These are phyloP conservation scores for Inonotus obliquus DNA, from an alignment of 1,284 basidiomycete species.

Conservation along the genomic window DNA sequence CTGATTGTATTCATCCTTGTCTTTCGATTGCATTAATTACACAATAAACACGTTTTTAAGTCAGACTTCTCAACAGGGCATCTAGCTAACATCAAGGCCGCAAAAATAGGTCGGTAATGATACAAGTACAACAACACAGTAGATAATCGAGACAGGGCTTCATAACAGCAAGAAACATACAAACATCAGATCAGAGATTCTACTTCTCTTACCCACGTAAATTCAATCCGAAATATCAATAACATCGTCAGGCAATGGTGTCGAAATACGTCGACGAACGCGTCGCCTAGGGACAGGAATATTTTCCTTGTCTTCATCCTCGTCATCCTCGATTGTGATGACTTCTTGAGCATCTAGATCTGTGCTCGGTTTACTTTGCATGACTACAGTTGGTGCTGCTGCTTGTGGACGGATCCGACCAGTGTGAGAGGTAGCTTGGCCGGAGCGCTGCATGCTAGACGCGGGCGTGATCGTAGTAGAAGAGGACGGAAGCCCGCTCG, in stretches of 20 bases:
- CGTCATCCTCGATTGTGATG: conserved; percentile 41
- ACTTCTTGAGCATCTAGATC: conserved; percentile 22
- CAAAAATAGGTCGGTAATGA: no score
- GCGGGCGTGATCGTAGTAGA: conserved; percentile 1
- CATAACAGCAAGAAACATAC: background rate
- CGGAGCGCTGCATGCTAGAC: background rate
- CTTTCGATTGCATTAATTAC: background rate
- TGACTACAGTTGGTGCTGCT: background rate
- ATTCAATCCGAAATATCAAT: conserved; percentile 47
- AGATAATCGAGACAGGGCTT: background rate
- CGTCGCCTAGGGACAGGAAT: conserved; percentile 45
- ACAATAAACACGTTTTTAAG: conserved; percentile 11
- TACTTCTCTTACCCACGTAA: background rate
- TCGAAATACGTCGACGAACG: conserved; percentile 39
- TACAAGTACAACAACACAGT: no score
- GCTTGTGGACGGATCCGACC: background rate
- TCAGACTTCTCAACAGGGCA: background rate
- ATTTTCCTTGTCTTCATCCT: conserved; percentile 61
- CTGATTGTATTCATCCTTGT: no score
- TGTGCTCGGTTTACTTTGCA: background rate
- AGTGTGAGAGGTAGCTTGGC: background rate
- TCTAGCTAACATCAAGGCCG: no score
- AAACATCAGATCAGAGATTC: background rate
- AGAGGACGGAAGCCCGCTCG: background rate
- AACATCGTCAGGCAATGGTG: conserved; percentile 31